A percentile compares a stretch with the other conserved stretches of the same genome.
phyloP scores from a whole-genome alignment of 139 green algal species.

The Closterium sp. region DNA sequence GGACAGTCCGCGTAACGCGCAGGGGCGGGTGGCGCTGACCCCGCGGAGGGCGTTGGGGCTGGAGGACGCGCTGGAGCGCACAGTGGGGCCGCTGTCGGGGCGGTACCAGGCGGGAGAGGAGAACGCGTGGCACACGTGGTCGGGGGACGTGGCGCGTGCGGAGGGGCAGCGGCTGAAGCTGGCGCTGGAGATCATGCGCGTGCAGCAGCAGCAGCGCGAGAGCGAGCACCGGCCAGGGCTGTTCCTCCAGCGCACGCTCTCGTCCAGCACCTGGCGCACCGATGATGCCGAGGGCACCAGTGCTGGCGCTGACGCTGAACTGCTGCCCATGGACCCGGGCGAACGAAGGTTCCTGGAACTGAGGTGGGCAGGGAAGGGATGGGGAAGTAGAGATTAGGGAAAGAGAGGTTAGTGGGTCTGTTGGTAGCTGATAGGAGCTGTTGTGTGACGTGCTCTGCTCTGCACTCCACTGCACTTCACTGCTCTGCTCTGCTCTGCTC shows the following conservation, averaged over 20 bases:
- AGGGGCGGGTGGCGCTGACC: neutral
- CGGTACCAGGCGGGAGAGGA: neutral
- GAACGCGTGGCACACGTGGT: neutral
- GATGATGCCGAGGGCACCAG: neutral
- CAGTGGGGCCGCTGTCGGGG: neutral
- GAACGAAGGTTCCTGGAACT: neutral
- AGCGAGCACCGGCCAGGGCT: neutral
- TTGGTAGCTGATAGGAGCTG: too few relatives aligned
- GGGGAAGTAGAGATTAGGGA: neutral
- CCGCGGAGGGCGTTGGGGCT: neutral
- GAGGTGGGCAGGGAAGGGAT: neutral
- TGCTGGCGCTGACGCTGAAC: neutral
- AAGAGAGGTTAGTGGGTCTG: too few relatives aligned
- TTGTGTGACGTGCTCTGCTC: neutral
- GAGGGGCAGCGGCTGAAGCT: neutral
- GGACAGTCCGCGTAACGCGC: neutral
- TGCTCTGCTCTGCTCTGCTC: too few relatives aligned
- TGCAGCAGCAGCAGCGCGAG: neutral
- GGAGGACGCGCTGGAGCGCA: neutral
- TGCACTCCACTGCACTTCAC: neutral
- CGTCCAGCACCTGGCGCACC: neutral
- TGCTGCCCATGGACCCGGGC: neutral
- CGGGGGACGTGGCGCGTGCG: neutral
- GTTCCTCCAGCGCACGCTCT: neutral
- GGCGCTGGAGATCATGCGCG: neutral